Percentiles rank a stretch among this genome's conserved stretches.
phyloP scores from a whole-genome alignment of 768 basidiomycete species.

The Mycena capillaripes region DNA sequence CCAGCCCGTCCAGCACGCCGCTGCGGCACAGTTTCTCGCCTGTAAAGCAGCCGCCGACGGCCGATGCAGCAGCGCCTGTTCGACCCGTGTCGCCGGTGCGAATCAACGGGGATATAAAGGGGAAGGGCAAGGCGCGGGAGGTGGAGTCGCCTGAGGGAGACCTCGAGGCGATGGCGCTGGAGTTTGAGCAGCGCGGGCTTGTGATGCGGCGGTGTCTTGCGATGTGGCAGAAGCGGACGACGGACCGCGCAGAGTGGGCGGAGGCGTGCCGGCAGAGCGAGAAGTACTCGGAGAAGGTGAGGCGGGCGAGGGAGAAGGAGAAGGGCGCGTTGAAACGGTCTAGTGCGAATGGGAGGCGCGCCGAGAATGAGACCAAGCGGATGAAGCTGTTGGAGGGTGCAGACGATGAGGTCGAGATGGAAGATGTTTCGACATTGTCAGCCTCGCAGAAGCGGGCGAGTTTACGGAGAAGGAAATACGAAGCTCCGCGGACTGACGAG shows the following conservation, averaged over 20 bases:
- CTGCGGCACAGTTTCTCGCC: conserved; percentile 29
- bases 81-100: background rate
- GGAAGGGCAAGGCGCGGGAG: conserved; percentile 47
- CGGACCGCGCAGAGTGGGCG: conserved; percentile 66
- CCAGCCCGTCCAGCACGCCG: conserved; percentile 43
- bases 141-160: conserved; percentile 46
- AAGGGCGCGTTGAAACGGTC: conserved; percentile 26
- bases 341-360: conserved; percentile 23
- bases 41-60: conserved; percentile 19
- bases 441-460: conserved; percentile 57
- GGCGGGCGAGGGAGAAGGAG: conserved; percentile 34
- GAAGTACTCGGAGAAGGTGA: conserved; percentile 68
- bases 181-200: conserved; percentile 56
- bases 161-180: conserved; percentile 56
- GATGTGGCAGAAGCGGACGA: conserved; percentile 61
- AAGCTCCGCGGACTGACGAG: conserved; percentile 71
- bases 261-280: conserved; percentile 75
- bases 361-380: conserved; percentile 26
- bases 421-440: conserved; percentile 32
- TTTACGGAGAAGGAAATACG: conserved; percentile 60
- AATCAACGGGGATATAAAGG: conserved; percentile 39
- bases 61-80: background rate
- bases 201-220: conserved; percentile 58
- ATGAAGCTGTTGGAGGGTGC: conserved; percentile 15
- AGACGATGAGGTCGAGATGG: conserved; percentile 8